Conservation (phyloP, 2,329 filamentous ascomycete species). For the Escovopsis sp. region DNA sequence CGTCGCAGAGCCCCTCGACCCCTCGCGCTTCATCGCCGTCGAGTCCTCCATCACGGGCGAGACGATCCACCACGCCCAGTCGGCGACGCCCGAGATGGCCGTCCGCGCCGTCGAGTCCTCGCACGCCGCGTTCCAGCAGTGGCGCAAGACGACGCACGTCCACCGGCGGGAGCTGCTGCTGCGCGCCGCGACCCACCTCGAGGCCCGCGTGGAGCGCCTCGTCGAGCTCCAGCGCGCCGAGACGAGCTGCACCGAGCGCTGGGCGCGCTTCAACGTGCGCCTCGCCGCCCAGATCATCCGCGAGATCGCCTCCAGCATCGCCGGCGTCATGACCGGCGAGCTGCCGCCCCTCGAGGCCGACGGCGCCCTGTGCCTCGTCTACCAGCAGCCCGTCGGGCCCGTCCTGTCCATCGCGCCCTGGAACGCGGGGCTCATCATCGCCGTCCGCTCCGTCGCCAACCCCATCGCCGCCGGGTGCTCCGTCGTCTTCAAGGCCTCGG, state of each 20-base stretch:
- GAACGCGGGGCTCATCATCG: neutral
- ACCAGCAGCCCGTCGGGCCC: constrained; percentile 64
- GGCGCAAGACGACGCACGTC: constrained; percentile 47
- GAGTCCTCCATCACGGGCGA: neutral
- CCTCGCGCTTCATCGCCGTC: constrained; percentile 1
- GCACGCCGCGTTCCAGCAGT: constrained; percentile 49
- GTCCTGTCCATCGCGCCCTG: constrained; percentile 69
- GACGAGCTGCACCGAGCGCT: constrained; percentile 24
- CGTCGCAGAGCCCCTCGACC: neutral
- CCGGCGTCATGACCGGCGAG: neutral
- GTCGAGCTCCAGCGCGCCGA: constrained; percentile 41
- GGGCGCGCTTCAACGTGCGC: constrained; percentile 26
- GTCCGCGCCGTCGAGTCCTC: constrained; percentile 39
- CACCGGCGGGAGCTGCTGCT: constrained; percentile 55
- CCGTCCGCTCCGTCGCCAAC: neutral
- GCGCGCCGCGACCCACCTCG: constrained; percentile 51
- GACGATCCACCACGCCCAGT: constrained; percentile 2
- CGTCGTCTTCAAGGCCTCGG: constrained; percentile 18
- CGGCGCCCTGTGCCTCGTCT: constrained; percentile 1
- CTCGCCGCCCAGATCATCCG: constrained; percentile 22
- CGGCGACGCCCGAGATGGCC: constrained; percentile 39
- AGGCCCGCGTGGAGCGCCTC: constrained; percentile 46
- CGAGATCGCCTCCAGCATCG: constrained; percentile 30
- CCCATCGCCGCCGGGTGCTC: constrained; percentile 2
- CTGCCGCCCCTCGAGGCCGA: neutral